Base-by-base conservation (phyloP, 148 eudicot species). In the Chenopodium formosanum region DNA sequence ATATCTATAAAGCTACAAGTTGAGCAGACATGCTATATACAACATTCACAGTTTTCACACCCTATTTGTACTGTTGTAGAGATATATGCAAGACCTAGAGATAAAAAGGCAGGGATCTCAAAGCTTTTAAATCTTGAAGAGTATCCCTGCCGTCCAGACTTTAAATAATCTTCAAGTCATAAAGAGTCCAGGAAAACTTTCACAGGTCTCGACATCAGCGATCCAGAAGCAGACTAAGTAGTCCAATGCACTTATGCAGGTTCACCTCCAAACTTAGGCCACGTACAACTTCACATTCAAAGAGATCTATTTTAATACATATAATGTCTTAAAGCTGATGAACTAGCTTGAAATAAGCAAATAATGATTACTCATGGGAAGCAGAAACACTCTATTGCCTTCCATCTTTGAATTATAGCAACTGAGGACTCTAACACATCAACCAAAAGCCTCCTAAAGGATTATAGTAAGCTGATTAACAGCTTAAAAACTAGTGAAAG, bases 391-490 rank as follows among this genome's bases (percentile, higher is more conserved):
- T 74, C 27, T 13, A 9, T 17, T 56, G n/a, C 62, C 40, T 25
- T 60, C 40, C 34, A 29, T 52, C 25, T 29, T 62, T 25, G 9
- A 53, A 27, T 76, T 22, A 6, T 3, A 23, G 79, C 62, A 9
- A 76, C 9, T 58, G 78, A 40, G 6, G 60, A n/a, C 72, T 70
- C 23, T 23, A 16, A n/a, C 12, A 60, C 11, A 22, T 71, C 72
- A 77, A 44, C 60, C 40, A 78, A 78, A 78, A 67, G 73, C 80
- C 63, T 48, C 48, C 25, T 52, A 52, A 29, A 32, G 27, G 22
- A 12, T 56, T 14, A 56, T 50, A 22, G 19, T 58, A 71, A 19
- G 29, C 1, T 37, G 8, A 52, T 20, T 29, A n/a, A 40, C 40
- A 40, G 44, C 8, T 44, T 56, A 7, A 44, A 37, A 60, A 25